phyloP scores from a whole-genome alignment of 1,284 basidiomycete species.

The Cryptococcus depauperatus region DNA sequence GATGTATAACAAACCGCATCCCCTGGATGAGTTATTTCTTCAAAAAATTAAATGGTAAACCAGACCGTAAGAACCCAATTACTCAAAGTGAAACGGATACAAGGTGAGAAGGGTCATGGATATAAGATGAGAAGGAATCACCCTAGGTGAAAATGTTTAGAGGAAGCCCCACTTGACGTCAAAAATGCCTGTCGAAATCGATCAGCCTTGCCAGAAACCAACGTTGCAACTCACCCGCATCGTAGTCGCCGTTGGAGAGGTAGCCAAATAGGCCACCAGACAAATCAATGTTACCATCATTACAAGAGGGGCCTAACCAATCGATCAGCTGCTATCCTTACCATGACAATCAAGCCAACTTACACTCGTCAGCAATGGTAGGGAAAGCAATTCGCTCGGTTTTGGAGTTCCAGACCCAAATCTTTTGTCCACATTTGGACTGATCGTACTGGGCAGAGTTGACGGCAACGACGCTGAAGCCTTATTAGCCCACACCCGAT shows the following conservation, averaged over 20 bases:
- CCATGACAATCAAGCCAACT: not conserved
- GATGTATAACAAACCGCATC: not conserved
- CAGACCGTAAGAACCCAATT: not conserved
- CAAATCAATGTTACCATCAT: constrained; percentile 47
- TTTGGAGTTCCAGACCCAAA: constrained; percentile 57
- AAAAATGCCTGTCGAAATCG: constrained; percentile 6
- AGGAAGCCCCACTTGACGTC: constrained; percentile 13
- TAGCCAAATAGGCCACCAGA: constrained; percentile 44
- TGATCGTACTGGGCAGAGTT: constrained; percentile 30
- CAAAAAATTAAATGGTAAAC: not conserved
- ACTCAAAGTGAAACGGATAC: not conserved
- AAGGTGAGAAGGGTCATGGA: not conserved
- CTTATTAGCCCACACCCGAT: not conserved
- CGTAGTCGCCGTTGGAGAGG: constrained; percentile 30
- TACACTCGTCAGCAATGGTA: constrained; percentile 51
- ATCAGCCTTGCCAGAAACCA: not conserved
- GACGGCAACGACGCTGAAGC: constrained; percentile 32
- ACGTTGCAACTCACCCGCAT: constrained; percentile 23
- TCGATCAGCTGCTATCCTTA: not conserved
- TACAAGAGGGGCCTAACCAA: constrained; percentile 41
- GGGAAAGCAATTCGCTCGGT: constrained; percentile 56
- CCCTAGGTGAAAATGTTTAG: constrained; percentile 3
- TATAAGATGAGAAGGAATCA: not conserved
- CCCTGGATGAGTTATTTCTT: not conserved
- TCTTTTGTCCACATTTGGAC: constrained; percentile 53